Evolutionary conservation across 2,329 filamentous ascomycete species (phyloP).

Genomic region (Aspergillus aculeatus): DNA sequence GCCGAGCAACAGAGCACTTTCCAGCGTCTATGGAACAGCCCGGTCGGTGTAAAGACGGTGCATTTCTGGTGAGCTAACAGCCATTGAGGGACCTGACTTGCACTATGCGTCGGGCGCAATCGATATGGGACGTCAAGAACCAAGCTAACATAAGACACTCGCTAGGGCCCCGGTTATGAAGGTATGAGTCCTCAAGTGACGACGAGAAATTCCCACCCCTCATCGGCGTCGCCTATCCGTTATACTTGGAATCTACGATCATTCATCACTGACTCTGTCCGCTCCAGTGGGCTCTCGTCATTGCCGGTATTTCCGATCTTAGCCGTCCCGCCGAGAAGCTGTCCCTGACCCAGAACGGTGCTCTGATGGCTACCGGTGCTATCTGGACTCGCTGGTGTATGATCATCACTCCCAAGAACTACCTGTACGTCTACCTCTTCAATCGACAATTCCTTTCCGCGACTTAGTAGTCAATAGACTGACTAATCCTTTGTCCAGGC

Average conservation of each 20-base stretch:
- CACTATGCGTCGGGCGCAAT: constrained; percentile 1
- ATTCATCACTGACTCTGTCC: constrained; percentile 2
- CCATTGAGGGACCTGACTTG: too few species aligned
- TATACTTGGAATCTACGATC: constrained; percentile 8
- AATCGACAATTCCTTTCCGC: neutral
- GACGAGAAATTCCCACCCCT: neutral
- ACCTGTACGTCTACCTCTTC: constrained; percentile 61
- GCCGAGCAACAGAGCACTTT: constrained; percentile 54
- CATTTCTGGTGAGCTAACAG: constrained; percentile 78
- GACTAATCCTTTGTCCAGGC: constrained; percentile 47
- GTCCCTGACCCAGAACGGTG: constrained; percentile 86
- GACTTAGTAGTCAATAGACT: neutral
- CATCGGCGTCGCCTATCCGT: neutral
- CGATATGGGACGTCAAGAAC: neutral
- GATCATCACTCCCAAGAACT: constrained; percentile 91
- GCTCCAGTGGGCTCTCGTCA: constrained; percentile 79
- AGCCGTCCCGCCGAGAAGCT: constrained; percentile 87
- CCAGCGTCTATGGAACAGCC: constrained; percentile 79
- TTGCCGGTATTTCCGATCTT: constrained; percentile 90
- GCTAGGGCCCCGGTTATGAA: constrained; percentile 90
- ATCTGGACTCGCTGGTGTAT: constrained; percentile 99
- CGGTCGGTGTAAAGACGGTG: constrained; percentile 83
- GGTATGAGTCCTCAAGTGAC: constrained; percentile 42
- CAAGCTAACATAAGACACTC: constrained; percentile 17
- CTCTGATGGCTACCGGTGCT: constrained; percentile 82